These are phyloP conservation scores for Leccinum olivaceopallidum DNA, from an alignment of 768 basidiomycete species.

Conservation along the genomic window DNA sequence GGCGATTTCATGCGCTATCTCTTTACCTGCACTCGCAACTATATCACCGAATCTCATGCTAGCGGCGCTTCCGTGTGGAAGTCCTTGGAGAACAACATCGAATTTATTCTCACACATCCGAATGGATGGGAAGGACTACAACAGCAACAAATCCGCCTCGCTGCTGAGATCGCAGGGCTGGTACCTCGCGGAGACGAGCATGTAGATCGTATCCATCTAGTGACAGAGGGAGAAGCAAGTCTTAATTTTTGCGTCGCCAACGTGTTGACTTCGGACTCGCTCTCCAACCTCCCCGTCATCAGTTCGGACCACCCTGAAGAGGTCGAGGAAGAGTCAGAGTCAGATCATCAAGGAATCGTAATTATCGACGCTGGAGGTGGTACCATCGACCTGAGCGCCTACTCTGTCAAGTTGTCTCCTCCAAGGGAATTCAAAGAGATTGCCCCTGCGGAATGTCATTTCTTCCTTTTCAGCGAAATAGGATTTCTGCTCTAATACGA, in stretches of 20 bases:
- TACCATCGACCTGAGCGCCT: constrained; percentile 41
- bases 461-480: not conserved
- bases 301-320: constrained; percentile 2
- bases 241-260: constrained; percentile 42
- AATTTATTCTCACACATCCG: constrained; percentile 31
- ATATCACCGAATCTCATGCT: constrained; percentile 27
- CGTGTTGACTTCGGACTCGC: constrained; percentile 37
- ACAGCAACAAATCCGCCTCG: constrained; percentile 31
- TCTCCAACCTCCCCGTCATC: constrained; percentile 11
- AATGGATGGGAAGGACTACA: constrained; percentile 35
- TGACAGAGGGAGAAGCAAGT: constrained; percentile 31
- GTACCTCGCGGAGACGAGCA: constrained; percentile 16
- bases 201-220: constrained; percentile 22
- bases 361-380: constrained; percentile 48
- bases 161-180: constrained; percentile 28
- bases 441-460: constrained; percentile 32
- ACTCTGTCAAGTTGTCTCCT: constrained; percentile 25
- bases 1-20: constrained; percentile 32
- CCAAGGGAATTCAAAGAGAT: constrained; percentile 35
- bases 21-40: constrained; percentile 22
- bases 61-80: constrained; percentile 29
- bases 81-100: constrained; percentile 21
- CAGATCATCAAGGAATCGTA: constrained; percentile 38
- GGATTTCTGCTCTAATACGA: not conserved
- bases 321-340: not conserved